Base-by-base conservation (phyloP, 345 rosid species). In the Kernera saxatilis region DNA sequence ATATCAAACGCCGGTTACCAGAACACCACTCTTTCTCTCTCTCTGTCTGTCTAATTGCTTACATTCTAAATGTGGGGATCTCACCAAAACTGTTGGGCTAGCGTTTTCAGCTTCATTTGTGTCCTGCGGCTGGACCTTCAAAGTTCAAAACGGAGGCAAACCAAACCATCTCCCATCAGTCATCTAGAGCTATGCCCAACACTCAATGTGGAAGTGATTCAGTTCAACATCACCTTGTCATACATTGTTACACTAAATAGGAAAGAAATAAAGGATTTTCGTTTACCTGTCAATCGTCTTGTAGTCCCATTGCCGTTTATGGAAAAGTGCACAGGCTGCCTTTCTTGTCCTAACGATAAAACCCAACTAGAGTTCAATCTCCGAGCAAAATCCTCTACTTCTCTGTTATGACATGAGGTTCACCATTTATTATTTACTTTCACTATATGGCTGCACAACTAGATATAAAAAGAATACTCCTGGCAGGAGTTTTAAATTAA, bases 331-430 rank as follows among this genome's bases (percentile, higher is more conserved):
- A 71, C 76, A 6, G 86, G 86, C 67, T 76, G 88, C 44, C 80
- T 84, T 72, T 88, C 89, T 66, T 77, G 88, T 71, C 90, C 91
- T 74, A 83, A 67, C 5, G 84, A 87, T 33, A 86, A 79, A 49
- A 93, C 87, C 81, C 96, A 90, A 69, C 87, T 90, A 7, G 97
- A 88, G 78, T 90, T 93, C 69, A 91, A 79, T 84, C 97, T 85
- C 23, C 97, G 84, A 26, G 96, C 97, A 83, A 90, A 93, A 61
- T 91, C 98, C 80, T 84, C 98, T 44, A 90, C 98, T 79, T 93
- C 98, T 78, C 98, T 93, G 74, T 44, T 36, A 45, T 19, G 21
- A 54, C 44, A 76, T 3, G 26, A 63, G 40, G 39, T 46, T 54
- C 50, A 61, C 46, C 50, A 35, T 18, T 62, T 41, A 37, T n/a